Evolutionary conservation across 176 grass and related monocot species (phyloP).

Genomic region (Otatea glauca): DNA sequence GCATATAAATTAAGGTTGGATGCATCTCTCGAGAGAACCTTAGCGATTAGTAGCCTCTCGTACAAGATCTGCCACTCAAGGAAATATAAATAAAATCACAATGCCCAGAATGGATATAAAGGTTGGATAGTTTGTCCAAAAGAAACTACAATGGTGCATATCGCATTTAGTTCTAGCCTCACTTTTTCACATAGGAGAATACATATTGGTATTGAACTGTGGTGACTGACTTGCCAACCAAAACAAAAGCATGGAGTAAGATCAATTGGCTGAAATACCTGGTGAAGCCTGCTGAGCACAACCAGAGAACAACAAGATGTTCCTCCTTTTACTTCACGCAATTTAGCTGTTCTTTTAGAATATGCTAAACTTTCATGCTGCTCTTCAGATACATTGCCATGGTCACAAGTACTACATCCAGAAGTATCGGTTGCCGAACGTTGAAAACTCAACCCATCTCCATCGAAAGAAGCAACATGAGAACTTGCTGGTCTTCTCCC

Average conservation of each 20-base stretch:
- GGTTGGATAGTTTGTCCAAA: constrained; percentile 2
- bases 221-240: background rate
- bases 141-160: background rate
- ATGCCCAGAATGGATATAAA: background rate
- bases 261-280: constrained; percentile 43
- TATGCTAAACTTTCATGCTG: background rate
- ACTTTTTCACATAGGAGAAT: no score
- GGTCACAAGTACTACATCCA: background rate
- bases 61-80: constrained; percentile 46
- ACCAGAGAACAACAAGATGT: constrained; percentile 33
- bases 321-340: background rate
- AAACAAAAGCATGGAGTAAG: constrained; percentile 21
- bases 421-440: background rate
- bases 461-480: constrained; percentile 19
- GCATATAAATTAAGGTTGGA: constrained; percentile 40
- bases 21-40: background rate
- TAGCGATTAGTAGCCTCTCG: constrained; percentile 38
- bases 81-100: constrained; percentile 15
- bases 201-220: no score
- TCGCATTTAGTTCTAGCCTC: no score
- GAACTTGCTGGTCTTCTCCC: background rate
- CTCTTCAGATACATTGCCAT: constrained; percentile 17
- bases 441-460: background rate
- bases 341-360: constrained; percentile 13
- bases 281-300: constrained; percentile 49